Percentiles rank a stretch among this genome's conserved stretches.
These are phyloP conservation scores for Saccharum spontaneum DNA, from an alignment of 176 grass and related monocot species.

Conservation along the genomic window DNA sequence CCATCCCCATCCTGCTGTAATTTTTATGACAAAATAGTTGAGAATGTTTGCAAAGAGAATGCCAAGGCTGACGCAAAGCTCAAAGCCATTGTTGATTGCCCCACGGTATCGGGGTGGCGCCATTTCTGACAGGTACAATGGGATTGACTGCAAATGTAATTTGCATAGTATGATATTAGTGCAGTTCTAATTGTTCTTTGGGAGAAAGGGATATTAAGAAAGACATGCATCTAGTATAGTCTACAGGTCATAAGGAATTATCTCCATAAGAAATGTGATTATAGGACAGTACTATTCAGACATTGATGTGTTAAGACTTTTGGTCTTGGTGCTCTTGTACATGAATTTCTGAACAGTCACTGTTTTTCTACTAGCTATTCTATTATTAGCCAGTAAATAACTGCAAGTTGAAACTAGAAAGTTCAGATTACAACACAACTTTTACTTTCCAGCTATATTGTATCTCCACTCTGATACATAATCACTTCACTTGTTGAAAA, in stretches of 20 bases:
- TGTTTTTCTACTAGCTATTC: slow-evolving; percentile 5
- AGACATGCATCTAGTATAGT: background rate
- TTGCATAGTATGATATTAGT: slow-evolving; percentile 9
- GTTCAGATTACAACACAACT: background rate
- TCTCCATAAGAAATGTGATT: background rate
- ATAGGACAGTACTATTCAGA: background rate
- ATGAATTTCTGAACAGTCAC: background rate
- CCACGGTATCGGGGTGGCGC: slow-evolving; percentile 68
- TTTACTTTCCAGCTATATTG: background rate
- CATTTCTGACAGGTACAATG: slow-evolving; percentile 92
- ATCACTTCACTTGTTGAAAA: background rate
- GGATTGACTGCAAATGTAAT: slow-evolving; percentile 64
- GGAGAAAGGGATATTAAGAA: background rate
- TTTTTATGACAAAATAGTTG: slow-evolving; percentile 74
- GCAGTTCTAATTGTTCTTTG: background rate
- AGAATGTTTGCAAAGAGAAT: slow-evolving; percentile 77
- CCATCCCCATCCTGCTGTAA: slow-evolving; percentile 61
- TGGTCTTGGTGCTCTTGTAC: background rate
- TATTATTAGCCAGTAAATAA: background rate
- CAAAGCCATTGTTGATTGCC: slow-evolving; percentile 77
- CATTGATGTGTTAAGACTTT: background rate
- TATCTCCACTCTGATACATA: slow-evolving; percentile 2
- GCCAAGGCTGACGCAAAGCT: slow-evolving; percentile 72
- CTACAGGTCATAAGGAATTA: background rate
- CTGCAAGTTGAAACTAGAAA: background rate